These are phyloP conservation scores for Vigna nakashimae DNA, from an alignment of 306 rosid genomes.

Conservation along the genomic window DNA sequence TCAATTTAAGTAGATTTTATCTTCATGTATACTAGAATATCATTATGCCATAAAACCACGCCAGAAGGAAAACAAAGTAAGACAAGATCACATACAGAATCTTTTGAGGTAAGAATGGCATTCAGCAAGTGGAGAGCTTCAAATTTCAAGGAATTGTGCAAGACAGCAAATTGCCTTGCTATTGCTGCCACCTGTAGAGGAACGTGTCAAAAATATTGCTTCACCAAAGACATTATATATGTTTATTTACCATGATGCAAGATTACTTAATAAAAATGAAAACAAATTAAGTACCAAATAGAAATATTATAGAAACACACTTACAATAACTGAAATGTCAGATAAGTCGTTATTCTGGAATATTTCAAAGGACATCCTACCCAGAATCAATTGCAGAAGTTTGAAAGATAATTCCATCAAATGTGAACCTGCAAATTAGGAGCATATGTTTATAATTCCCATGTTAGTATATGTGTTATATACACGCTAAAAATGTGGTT, in stretches of 20 bases:
- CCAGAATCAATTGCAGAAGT: constrained; percentile 67
- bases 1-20: constrained; percentile 32
- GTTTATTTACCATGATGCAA: constrained; percentile 28
- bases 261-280: constrained; percentile 32
- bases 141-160: constrained; percentile 79
- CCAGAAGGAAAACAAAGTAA: constrained; percentile 25
- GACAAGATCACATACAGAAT: constrained; percentile 59
- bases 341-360: constrained; percentile 52
- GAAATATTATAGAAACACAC: constrained; percentile 40
- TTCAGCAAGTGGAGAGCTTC: constrained; percentile 81
- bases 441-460: constrained; percentile 6
- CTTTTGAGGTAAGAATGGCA: constrained; percentile 63
- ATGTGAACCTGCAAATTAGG: constrained; percentile 67
- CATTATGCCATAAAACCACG: constrained; percentile 16
- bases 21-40: constrained; percentile 10
- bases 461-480: neutral
- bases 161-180: constrained; percentile 78
- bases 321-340: constrained; percentile 78
- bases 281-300: constrained; percentile 26
- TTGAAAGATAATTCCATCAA: constrained; percentile 68
- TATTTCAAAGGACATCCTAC: constrained; percentile 59
- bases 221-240: neutral
- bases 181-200: constrained; percentile 63
- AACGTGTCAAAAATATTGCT: constrained; percentile 23
- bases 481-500: constrained; percentile 19